Evolutionary conservation across 2,329 filamentous ascomycete genomes (phyloP).

Genomic region (Botrytis porri): DNA sequence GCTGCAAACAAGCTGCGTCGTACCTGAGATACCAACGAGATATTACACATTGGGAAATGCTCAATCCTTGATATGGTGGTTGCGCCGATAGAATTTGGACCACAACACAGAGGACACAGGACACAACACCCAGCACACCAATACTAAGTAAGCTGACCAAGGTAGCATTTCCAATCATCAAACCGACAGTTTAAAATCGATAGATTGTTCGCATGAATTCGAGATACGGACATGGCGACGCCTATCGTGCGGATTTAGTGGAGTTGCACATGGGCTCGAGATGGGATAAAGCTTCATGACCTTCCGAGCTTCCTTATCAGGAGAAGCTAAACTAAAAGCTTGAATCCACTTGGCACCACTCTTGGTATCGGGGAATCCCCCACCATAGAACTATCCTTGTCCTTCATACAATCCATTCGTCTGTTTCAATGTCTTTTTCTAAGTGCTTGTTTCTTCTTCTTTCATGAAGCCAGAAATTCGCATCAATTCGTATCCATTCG

Average conservation of each 20-base stretch:
- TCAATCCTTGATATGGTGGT: background rate
- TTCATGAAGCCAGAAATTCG: background rate
- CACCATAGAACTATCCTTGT: background rate
- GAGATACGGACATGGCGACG: background rate
- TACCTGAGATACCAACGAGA: background rate
- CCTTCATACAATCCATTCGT: background rate
- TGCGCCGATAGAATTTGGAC: background rate
- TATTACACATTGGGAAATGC: background rate
- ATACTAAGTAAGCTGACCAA: background rate
- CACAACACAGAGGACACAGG: background rate
- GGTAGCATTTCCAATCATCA: conserved; percentile 2
- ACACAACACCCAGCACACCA: background rate
- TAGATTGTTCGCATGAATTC: background rate
- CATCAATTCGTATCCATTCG: background rate
- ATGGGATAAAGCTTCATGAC: conserved; percentile 7
- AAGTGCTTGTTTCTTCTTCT: background rate
- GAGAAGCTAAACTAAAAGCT: conserved; percentile 1
- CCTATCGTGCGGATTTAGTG: conserved; percentile 3
- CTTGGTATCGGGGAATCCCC: background rate
- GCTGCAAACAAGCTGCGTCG: background rate
- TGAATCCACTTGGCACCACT: background rate
- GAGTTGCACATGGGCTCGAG: background rate
- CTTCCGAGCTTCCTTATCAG: conserved; percentile 15
- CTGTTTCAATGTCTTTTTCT: background rate
- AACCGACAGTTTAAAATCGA: conserved; percentile 7